Evolutionary conservation across 2,329 filamentous ascomycete species (phyloP).

Genomic region (Fusarium sp.): DNA sequence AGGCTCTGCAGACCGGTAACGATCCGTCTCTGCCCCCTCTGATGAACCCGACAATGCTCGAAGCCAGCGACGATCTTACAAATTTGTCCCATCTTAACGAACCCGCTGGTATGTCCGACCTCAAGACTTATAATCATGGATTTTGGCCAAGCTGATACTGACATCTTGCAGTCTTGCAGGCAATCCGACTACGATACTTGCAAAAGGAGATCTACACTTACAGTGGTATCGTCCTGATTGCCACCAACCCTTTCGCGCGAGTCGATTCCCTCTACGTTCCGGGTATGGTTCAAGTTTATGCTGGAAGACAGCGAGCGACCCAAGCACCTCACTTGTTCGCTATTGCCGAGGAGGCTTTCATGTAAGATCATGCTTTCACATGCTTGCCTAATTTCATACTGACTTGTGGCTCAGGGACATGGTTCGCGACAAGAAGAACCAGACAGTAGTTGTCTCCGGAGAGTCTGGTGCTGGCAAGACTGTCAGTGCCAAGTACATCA

Average conservation of each 20-base stretch:
- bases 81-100: conserved; percentile 98
- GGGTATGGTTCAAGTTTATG: conserved; percentile 99
- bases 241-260: conserved; percentile 96
- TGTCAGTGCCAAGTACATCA: conserved; percentile 99
- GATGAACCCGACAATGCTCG: conserved; percentile 98
- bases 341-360: conserved; percentile 98
- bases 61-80: conserved; percentile 97
- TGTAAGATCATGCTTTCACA: conserved; percentile 62
- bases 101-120: conserved; percentile 78
- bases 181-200: conserved; percentile 94
- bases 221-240: conserved; percentile 97
- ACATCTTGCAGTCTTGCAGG: conserved; percentile 80
- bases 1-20: conserved; percentile 80
- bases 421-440: conserved; percentile 94
- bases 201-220: conserved; percentile 99
- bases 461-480: conserved; percentile 99
- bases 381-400: conserved; percentile 44
- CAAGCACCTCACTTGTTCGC: conserved; percentile 98
- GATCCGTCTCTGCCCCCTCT: conserved; percentile 86
- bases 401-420: conserved; percentile 78
- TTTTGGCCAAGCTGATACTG: conserved; percentile 37
- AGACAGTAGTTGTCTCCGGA: conserved; percentile 98
- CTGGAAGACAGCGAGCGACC: conserved; percentile 94
- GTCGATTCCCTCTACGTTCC: conserved; percentile 98
- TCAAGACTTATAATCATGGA: background rate